phyloP scores from a whole-genome alignment of 345 rosid species.

The Eucalyptus polyanthemos region DNA sequence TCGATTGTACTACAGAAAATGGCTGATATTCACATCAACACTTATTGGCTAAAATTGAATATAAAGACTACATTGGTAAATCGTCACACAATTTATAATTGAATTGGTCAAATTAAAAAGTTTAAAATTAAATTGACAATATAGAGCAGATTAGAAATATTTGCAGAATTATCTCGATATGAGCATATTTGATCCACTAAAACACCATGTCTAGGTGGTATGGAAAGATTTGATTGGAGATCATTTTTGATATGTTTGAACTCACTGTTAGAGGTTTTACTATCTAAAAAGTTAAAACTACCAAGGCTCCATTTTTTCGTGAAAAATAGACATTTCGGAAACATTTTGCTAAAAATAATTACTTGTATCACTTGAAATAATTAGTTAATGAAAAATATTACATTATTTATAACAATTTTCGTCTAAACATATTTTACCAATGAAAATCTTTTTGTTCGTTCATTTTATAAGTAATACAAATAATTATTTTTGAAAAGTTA shows the following conservation, averaged over 20 bases:
- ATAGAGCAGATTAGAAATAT: background rate
- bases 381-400: too few species aligned
- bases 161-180: background rate
- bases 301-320: background rate
- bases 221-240: background rate
- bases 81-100: too few species aligned
- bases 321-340: background rate
- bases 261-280: background rate
- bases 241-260: background rate
- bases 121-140: background rate
- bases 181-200: background rate
- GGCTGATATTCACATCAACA: rapidly evolving
- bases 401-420: too few species aligned
- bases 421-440: background rate
- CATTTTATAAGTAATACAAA: background rate
- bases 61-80: background rate
- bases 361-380: background rate
- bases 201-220: background rate
- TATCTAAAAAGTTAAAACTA: background rate
- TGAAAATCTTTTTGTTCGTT: background rate
- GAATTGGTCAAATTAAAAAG: background rate
- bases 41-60: background rate
- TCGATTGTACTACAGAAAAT: background rate
- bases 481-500: too few species aligned
- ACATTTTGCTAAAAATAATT: background rate